Evolutionary conservation across 148 eudicot genomes (phyloP).

Genomic region (Persicaria tinctoria): DNA sequence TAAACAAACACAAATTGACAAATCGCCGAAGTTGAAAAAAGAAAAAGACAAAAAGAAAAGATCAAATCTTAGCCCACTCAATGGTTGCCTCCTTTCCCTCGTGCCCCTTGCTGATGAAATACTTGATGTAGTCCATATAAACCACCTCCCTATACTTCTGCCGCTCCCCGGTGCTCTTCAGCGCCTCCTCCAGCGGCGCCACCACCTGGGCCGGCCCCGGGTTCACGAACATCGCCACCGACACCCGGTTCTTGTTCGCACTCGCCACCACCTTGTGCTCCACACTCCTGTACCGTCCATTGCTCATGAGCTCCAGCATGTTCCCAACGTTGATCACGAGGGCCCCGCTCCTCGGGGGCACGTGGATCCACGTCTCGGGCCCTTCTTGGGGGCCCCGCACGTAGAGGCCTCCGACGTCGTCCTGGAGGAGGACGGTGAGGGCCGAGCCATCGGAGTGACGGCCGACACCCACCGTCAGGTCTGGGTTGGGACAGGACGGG

Average conservation of each 20-base stretch:
- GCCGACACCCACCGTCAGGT: slow-evolving; percentile 19
- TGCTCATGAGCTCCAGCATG: slow-evolving; percentile 20
- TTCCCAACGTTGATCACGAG: slow-evolving; percentile 25
- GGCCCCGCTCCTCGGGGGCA: slow-evolving; percentile 17
- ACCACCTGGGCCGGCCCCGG: slow-evolving; percentile 11
- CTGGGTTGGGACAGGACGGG: slow-evolving; percentile 37
- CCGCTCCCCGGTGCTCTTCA: slow-evolving; percentile 17
- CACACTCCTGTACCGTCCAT: slow-evolving; percentile 22
- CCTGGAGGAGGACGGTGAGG: slow-evolving; percentile 25
- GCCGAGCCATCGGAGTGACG: slow-evolving; percentile 24
- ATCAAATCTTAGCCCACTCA: slow-evolving; percentile 6
- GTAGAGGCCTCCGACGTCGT: slow-evolving; percentile 22
- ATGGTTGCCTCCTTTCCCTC: slow-evolving; percentile 18
- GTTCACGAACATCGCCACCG: slow-evolving; percentile 22
- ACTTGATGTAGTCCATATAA: slow-evolving; percentile 17
- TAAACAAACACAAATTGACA: background rate
- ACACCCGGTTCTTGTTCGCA: slow-evolving; percentile 20
- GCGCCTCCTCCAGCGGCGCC: slow-evolving; percentile 21
- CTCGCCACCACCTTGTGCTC: slow-evolving; percentile 23
- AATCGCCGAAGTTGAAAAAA: too few relatives aligned
- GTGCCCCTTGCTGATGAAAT: slow-evolving; percentile 19
- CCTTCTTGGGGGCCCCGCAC: slow-evolving; percentile 12
- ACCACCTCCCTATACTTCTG: slow-evolving; percentile 17
- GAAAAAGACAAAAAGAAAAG: too few relatives aligned
- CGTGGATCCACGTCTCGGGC: slow-evolving; percentile 19